Evolutionary conservation across 2,329 filamentous ascomycete genomes (phyloP).

Genomic region (Pseudogymnoascus sp.): DNA sequence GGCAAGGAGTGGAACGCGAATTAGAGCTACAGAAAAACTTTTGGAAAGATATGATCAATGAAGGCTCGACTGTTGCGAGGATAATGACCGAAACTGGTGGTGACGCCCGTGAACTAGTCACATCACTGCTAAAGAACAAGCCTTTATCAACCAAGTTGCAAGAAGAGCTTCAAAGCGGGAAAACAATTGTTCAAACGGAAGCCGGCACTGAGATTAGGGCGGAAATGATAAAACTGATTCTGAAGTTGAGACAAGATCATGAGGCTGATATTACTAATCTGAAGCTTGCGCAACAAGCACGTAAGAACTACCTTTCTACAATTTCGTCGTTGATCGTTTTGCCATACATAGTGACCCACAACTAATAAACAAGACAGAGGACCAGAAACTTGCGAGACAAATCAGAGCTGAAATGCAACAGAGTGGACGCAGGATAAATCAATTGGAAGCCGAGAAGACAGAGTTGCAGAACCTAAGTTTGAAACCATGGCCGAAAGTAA

Average conservation of each 20-base stretch:
- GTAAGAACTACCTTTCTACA: neutral
- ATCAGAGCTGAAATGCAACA: neutral
- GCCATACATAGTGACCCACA: neutral
- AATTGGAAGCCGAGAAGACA: neutral
- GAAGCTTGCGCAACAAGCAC: neutral
- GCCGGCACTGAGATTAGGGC: conserved; percentile 9
- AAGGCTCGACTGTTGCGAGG: neutral
- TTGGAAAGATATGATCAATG: conserved; percentile 12
- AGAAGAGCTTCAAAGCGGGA: conserved; percentile 8
- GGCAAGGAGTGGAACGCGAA: conserved; percentile 16
- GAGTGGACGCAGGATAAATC: neutral
- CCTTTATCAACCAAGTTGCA: neutral
- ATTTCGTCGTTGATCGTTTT: neutral
- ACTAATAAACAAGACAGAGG: neutral
- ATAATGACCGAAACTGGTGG: neutral
- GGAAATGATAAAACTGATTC: neutral
- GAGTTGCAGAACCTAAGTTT: neutral
- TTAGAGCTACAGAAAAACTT: conserved; percentile 14
- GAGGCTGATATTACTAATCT: neutral
- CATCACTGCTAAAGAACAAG: neutral
- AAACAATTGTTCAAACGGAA: conserved; percentile 9
- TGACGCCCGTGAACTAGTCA: neutral
- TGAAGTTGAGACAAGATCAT: neutral
- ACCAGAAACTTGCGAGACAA: neutral
- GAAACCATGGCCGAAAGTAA: neutral